Conservation (phyloP, 768 basidiomycete genomes). For the Macrolepiota dolichaula region DNA sequence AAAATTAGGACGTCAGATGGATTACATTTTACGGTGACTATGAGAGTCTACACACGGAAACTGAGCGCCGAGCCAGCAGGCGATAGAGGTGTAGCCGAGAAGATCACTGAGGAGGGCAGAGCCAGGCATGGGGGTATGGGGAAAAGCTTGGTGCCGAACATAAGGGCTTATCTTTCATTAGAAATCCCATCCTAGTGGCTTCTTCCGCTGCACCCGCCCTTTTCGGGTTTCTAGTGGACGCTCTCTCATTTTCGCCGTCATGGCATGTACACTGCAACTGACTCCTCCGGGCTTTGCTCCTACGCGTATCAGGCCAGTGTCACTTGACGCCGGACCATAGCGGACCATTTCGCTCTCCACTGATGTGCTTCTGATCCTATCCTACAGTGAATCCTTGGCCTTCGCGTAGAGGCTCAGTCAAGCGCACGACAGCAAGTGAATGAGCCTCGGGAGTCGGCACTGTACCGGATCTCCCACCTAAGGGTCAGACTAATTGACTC, state of each 20-base stretch:
- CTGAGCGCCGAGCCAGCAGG: conserved; percentile 83
- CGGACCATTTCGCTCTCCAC: too few relatives aligned
- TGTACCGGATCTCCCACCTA: too few relatives aligned
- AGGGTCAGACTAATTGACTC: too few relatives aligned
- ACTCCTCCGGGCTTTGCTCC: neutral
- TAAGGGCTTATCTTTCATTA: conserved; percentile 9
- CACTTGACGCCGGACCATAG: neutral
- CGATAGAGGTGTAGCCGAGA: conserved; percentile 69
- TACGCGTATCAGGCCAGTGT: neutral
- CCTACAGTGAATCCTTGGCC: too few relatives aligned
- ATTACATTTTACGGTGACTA: neutral
- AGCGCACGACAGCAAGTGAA: too few relatives aligned
- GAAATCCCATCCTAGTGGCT: neutral
- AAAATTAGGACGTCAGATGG: conserved; percentile 7
- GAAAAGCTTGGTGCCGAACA: conserved; percentile 11
- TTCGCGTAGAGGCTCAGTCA: too few relatives aligned
- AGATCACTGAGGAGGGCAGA: conserved; percentile 46
- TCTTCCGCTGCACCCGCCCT: neutral
- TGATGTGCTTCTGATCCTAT: too few relatives aligned
- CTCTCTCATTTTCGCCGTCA: neutral
- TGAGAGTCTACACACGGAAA: conserved; percentile 63
- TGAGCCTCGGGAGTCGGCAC: too few relatives aligned
- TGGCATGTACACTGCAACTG: neutral
- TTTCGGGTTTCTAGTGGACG: neutral
- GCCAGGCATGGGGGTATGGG: conserved; percentile 13